A percentile compares a stretch with the other conserved stretches of the same genome.
Conservation (phyloP, 805 yeast species). For the Henningerozyma blattae region DNA sequence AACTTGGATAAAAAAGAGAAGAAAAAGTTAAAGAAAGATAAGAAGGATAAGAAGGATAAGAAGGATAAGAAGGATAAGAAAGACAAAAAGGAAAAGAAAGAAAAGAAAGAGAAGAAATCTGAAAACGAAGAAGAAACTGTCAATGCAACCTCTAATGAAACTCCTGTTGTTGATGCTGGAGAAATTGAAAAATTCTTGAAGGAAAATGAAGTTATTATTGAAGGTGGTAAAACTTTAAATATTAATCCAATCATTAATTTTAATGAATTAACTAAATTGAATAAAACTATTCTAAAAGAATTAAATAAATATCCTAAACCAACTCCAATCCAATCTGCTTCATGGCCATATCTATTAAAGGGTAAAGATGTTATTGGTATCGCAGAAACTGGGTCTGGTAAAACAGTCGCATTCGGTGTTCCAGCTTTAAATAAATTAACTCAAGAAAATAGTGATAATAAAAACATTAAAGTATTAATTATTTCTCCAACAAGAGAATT, state of each 20-base stretch:
- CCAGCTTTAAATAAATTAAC: slow-evolving; percentile 78
- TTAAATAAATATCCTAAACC: slow-evolving; percentile 74
- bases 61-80: slow-evolving; percentile 24
- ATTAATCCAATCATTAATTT: slow-evolving; percentile 65
- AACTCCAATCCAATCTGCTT: slow-evolving; percentile 87
- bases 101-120: slow-evolving; percentile 23
- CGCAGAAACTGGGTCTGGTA: slow-evolving; percentile 98
- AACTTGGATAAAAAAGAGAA: slow-evolving; percentile 17
- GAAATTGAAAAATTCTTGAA: slow-evolving; percentile 52
- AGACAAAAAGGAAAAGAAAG: slow-evolving; percentile 16
- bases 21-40: slow-evolving; percentile 24
- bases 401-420: slow-evolving; percentile 93
- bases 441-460: slow-evolving; percentile 19
- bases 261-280: slow-evolving; percentile 43
- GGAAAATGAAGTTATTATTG: slow-evolving; percentile 69
- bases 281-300: slow-evolving; percentile 43
- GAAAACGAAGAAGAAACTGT: slow-evolving; percentile 22
- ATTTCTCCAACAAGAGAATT: slow-evolving; percentile 96
- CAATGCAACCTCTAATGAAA: slow-evolving; percentile 6
- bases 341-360: slow-evolving; percentile 83
- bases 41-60: slow-evolving; percentile 23
- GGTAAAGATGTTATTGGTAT: slow-evolving; percentile 89
- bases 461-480: slow-evolving; percentile 62
- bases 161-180: slow-evolving; percentile 22
- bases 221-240: slow-evolving; percentile 43